A percentile compares a stretch with the other conserved stretches of the same genome.
Evolutionary conservation across 2,329 filamentous ascomycete species (phyloP).

Genomic region (Aureobasidium sp.): DNA sequence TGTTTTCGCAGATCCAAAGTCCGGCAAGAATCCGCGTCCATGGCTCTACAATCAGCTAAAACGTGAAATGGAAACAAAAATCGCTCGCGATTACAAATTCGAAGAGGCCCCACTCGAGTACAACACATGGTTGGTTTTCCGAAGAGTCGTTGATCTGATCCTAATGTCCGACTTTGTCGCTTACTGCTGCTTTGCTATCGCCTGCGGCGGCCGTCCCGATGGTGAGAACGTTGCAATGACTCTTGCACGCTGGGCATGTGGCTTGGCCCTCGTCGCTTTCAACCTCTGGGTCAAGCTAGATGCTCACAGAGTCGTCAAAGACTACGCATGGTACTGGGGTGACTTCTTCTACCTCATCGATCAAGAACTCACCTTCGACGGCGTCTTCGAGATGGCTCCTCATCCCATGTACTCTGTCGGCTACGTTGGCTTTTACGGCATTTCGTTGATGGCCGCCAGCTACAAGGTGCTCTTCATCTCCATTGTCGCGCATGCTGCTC

Average conservation of each 20-base stretch:
- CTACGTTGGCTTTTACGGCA: conserved; percentile 96
- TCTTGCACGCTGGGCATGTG: conserved; percentile 66
- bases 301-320: conserved; percentile 94
- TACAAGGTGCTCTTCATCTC: conserved; percentile 97
- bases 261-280: conserved; percentile 75
- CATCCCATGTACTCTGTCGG: conserved; percentile 99
- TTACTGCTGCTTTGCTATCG: conserved; percentile 90
- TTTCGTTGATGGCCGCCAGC: conserved; percentile 95
- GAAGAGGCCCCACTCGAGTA: conserved; percentile 92
- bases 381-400: conserved; percentile 97
- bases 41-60: conserved; percentile 78
- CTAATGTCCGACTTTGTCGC: conserved; percentile 98
- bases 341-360: conserved; percentile 99
- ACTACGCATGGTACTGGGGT: conserved; percentile 99
- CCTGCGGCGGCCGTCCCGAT: conserved; percentile 67
- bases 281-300: conserved; percentile 99
- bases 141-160: conserved; percentile 90
- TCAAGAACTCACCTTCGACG: conserved; percentile 94
- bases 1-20: conserved; percentile 75
- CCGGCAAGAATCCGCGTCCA: conserved; percentile 75
- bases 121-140: conserved; percentile 97
- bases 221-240: conserved; percentile 65
- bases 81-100: conserved; percentile 86
- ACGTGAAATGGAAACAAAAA: conserved; percentile 86
- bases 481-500: conserved; percentile 84